Evolutionary conservation across 164 flowering plant genomes (phyloP), one percentile per base, ranked within the genome.

Genomic region (Pachysandra terminalis): DNA sequence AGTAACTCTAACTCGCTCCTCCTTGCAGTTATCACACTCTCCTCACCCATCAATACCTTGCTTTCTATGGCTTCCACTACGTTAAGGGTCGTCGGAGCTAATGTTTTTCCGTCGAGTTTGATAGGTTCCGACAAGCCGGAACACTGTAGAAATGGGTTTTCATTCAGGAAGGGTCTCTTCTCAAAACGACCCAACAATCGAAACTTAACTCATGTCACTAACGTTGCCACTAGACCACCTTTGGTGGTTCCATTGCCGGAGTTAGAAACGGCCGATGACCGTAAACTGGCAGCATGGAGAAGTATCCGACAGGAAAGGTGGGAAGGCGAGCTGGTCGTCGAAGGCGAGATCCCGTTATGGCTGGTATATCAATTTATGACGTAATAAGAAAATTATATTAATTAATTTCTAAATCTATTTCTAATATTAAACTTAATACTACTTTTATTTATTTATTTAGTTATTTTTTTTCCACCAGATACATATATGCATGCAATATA

Each of bases 311-410:
- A 86, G 35, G 95, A 91, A 65, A 62, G 88, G 22, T 94, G 97
- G 98, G 95, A 94, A 66, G 97, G 97, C 35, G 93, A 94, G 80
- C 83, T 94, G 25, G 71, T 7, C 1, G 95, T 94, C 0, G 67
- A 91, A 70, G 98, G 98, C 25, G 75, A 89, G 66, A 82, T 94
- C 52, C 98, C 98, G 1, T 59, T 63, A 17, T 94, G 98, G 98
- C 93, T 94, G 95, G 98, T 94, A 83, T 1, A n/a, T n/a, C n/a
- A n/a, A n/a, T n/a, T n/a, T n/a, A n/a, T n/a, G n/a, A n/a, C n/a
- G n/a, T n/a, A n/a, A n/a, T n/a, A n/a, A n/a, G n/a, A n/a, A n/a
- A n/a, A n/a, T n/a, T n/a, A n/a, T n/a, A n/a, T n/a, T n/a, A n/a
- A n/a, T n/a, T n/a, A n/a, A n/a, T n/a, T n/a, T n/a, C n/a, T n/a